Evolutionary conservation across 345 rosid genomes (phyloP).

Genomic region (Eucalyptus pauciflora): DNA sequence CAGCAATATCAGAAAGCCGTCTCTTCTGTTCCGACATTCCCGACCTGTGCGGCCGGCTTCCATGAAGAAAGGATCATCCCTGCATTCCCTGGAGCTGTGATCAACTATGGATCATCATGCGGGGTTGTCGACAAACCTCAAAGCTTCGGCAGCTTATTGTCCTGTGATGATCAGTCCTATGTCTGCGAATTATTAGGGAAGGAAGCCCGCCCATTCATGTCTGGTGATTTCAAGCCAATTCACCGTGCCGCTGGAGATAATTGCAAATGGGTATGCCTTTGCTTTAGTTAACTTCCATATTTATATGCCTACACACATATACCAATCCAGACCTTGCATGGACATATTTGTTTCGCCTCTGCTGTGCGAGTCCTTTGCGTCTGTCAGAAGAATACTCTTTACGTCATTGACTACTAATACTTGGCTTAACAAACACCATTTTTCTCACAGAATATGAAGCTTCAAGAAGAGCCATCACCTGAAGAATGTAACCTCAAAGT

Average conservation of each 20-base stretch:
- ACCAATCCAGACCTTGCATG: background rate
- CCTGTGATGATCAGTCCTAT: background rate
- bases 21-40: background rate
- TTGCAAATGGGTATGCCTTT: background rate
- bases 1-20: background rate
- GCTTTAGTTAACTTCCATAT: background rate
- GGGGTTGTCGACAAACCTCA: background rate
- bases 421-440: background rate
- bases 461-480: background rate
- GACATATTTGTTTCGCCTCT: background rate
- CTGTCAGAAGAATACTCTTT: background rate
- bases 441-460: background rate
- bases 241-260: background rate
- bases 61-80: background rate
- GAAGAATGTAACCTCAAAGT: constrained; percentile 40
- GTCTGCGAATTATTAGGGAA: background rate
- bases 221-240: background rate
- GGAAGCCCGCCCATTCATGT: background rate
- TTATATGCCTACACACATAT: background rate
- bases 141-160: background rate
- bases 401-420: background rate
- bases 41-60: background rate
- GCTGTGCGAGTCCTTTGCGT: background rate
- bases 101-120: background rate
- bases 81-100: background rate